phyloP scores from a whole-genome alignment of 371 early-diverging fungal species.

The Mortierella sp. region DNA sequence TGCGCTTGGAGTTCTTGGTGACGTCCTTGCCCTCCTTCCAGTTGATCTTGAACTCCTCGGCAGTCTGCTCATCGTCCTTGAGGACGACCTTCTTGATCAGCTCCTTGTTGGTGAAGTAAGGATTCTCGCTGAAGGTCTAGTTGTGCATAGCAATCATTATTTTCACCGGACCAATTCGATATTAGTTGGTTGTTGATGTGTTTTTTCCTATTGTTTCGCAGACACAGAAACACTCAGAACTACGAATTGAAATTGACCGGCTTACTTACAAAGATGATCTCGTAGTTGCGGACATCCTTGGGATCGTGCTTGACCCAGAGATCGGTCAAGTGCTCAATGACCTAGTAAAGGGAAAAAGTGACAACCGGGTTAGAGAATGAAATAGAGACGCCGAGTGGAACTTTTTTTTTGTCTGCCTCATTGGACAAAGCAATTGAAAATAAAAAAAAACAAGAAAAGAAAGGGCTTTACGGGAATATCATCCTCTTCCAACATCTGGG shows the following conservation, averaged over 20 bases:
- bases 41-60: slow-evolving; percentile 60
- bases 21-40: slow-evolving; percentile 67
- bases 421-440: neutral
- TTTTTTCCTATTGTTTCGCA: too few species aligned
- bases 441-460: slow-evolving; percentile 12
- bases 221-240: neutral
- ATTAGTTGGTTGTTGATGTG: too few species aligned
- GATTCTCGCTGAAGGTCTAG: slow-evolving; percentile 71
- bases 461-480: slow-evolving; percentile 60
- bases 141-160: neutral
- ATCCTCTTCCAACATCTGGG: slow-evolving; percentile 11
- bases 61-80: slow-evolving; percentile 60
- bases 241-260: neutral
- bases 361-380: neutral
- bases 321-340: slow-evolving; percentile 67
- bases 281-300: slow-evolving; percentile 62
- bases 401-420: neutral
- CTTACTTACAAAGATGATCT: slow-evolving; percentile 62
- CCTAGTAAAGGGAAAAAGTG: slow-evolving; percentile 23
- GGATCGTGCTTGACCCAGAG: slow-evolving; percentile 69
- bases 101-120: slow-evolving; percentile 67
- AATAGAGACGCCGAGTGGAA: neutral
- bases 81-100: slow-evolving; percentile 67
- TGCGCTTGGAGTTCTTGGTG: slow-evolving; percentile 60
- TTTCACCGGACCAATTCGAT: too few species aligned